Evolutionary conservation across 1,284 basidiomycete genomes (phyloP), one percentile per base, ranked within the genome.

Genomic region (Coniophora puteana): DNA sequence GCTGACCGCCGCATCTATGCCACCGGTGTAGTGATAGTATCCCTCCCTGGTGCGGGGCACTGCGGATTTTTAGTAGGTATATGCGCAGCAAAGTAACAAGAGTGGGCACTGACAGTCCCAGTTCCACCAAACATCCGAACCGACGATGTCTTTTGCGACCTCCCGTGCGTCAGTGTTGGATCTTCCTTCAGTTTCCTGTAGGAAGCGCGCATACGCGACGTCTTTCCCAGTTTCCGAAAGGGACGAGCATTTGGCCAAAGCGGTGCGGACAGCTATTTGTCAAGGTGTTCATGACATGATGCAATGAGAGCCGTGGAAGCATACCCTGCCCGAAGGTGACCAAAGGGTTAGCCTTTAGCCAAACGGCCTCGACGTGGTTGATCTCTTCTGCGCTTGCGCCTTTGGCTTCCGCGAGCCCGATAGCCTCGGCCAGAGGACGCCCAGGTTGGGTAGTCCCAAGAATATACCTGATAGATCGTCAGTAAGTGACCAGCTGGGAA

Each of bases 11-110:
- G 88, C 77, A 51, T 83, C 80, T 36, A 91, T 68, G 26, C 93
- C 92, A n/a, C 89, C 83, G 18, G 81, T 81, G 59, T 84, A 91
- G 63, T 91, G 90, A 59, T 93, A 92, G 65, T 93, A 95, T 12
- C 93, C 93, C 65, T 96, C 93, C 32, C 85, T 78, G 3, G 93
- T 96, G 28, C 93, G 79, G 6, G 93, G 90, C 38, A 84, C 89
- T 84, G 31, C 22, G 26, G 29, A 28, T n/a, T n/a, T n/a, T n/a
- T n/a, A n/a, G n/a, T n/a, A n/a, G n/a, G n/a, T 17, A 11, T 7
- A 36, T 13, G 35, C 17, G 12, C n/a, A 22, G 35, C 13, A 36
- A 36, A 33, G 12, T 8, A 33, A 17, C 31, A 10, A 18, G 36
- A 43, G 38, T 13, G 31, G 38, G 34, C n/a, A 66, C 80, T 54